phyloP scores from a whole-genome alignment of 1,284 basidiomycete species.

The Schizopora paradoxa region DNA sequence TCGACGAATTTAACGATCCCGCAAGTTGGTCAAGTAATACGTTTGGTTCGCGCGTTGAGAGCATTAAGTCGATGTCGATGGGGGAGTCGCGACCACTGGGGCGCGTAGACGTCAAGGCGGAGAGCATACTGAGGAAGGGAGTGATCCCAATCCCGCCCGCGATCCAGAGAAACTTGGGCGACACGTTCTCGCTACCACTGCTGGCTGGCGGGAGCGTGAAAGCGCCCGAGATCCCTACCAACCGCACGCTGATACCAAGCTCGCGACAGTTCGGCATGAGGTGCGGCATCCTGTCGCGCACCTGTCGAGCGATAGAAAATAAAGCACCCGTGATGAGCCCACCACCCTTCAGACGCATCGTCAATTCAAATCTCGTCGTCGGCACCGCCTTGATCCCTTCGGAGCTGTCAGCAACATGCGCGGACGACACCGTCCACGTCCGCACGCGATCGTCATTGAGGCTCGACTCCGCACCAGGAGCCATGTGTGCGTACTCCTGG shows the following conservation, averaged over 20 bases:
- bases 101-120: conserved; percentile 22
- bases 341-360: conserved; percentile 47
- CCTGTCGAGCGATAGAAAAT: conserved; percentile 41
- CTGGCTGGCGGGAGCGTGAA: conserved; percentile 28
- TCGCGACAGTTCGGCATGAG: conserved; percentile 34
- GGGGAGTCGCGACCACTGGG: conserved; percentile 16
- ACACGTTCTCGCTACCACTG: background rate
- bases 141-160: conserved; percentile 58
- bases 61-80: conserved; percentile 39
- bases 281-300: conserved; percentile 34
- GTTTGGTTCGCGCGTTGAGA: conserved; percentile 47
- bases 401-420: conserved; percentile 18
- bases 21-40: conserved; percentile 36
- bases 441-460: conserved; percentile 61
- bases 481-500: conserved; percentile 46
- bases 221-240: conserved; percentile 36
- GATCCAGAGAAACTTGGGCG: conserved; percentile 43
- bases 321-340: conserved; percentile 48
- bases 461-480: conserved; percentile 36
- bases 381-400: conserved; percentile 19
- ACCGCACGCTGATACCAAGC: conserved; percentile 26
- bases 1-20: conserved; percentile 22
- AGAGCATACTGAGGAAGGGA: conserved; percentile 50
- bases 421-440: conserved; percentile 57
- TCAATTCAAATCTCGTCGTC: conserved; percentile 36